Base-by-base conservation (phyloP, 78 protist genomes). In the Polysphondylium violaceum region DNA sequence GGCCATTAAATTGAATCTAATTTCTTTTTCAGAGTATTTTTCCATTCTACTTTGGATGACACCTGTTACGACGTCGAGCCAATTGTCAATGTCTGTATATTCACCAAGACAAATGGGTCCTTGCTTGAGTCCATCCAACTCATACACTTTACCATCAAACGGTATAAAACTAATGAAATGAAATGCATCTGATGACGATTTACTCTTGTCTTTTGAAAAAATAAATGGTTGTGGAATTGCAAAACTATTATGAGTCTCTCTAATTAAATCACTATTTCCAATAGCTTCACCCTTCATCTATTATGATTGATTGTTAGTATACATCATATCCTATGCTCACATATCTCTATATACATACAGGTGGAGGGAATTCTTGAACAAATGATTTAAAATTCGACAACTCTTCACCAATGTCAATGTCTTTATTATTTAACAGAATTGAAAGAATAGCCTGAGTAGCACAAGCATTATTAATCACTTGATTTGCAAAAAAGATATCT, bases 401-500 rank as follows among this genome's bases (percentile, higher is more conserved):
- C 33, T 77, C 93, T 23, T 69, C 90, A 8, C 99, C 99, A 4
- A 98, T 31, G 19, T 96, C 98, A 25, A 98, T 63, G 31, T 59
- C 93, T 12, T 36, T 31, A 3, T 38, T 27, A 90, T 99, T 99
- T 78, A 99, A 17, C 3, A 99, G 75, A 36, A 99, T 87, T 9
- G 97, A 88, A 27, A 98, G 77, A 59, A 99, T 97, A 27, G 99
- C 99, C 69, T 99, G 99, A 19, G 99, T 98, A 5, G 99, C 99
- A 67, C 99, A 99, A 11, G 99, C 99, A 77, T 99, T 98, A 40
- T 85, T 58, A 74, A 98, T 95, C 16, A 97, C 79, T 86, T 97
- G 99, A 41, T 93, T 90, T 27, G 98, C 98, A 83, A 97, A 97
- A 87, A 95, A 97, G n/a, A 98, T 36, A 53, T 64, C 43, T 8